Conservation (phyloP, 768 basidiomycete species). For the Tylopilus rubrobrunneus region DNA sequence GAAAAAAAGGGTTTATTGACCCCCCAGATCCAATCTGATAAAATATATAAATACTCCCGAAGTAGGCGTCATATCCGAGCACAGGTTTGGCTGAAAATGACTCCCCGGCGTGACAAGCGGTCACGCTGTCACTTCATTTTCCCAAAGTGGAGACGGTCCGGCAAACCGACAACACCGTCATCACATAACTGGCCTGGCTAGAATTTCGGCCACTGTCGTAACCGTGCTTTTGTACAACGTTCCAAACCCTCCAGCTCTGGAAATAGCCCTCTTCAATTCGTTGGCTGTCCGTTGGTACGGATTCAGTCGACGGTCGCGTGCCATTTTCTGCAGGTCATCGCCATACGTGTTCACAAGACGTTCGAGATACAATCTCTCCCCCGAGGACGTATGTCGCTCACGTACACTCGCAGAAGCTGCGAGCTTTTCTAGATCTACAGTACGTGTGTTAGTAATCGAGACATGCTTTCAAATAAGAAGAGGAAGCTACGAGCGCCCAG, state of each 20-base stretch:
- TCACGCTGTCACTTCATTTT: slow-evolving; percentile 28
- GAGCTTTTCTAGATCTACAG: slow-evolving; percentile 61
- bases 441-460: slow-evolving; percentile 10
- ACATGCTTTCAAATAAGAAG: background rate
- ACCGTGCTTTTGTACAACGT: slow-evolving; percentile 17
- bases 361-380: slow-evolving; percentile 65
- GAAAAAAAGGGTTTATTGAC: slow-evolving; percentile 5
- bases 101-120: slow-evolving; percentile 28
- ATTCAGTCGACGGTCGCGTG: slow-evolving; percentile 74
- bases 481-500: background rate
- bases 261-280: slow-evolving; percentile 62
- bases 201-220: background rate
- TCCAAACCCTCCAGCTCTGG: slow-evolving; percentile 47
- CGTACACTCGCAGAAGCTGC: slow-evolving; percentile 46
- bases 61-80: slow-evolving; percentile 17
- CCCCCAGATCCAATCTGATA: background rate
- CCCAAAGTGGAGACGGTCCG: slow-evolving; percentile 11
- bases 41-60: slow-evolving; percentile 14
- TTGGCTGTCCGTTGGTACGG: slow-evolving; percentile 81
- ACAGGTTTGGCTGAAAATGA: slow-evolving; percentile 28
- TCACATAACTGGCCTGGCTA: background rate
- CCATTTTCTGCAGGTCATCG: slow-evolving; percentile 71
- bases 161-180: slow-evolving; percentile 10
- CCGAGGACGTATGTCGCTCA: slow-evolving; percentile 59
- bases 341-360: slow-evolving; percentile 69